Percentiles rank a stretch among this genome's conserved stretches.
Conservation (phyloP, 83 land plant genomes). For the Picea abies region DNA sequence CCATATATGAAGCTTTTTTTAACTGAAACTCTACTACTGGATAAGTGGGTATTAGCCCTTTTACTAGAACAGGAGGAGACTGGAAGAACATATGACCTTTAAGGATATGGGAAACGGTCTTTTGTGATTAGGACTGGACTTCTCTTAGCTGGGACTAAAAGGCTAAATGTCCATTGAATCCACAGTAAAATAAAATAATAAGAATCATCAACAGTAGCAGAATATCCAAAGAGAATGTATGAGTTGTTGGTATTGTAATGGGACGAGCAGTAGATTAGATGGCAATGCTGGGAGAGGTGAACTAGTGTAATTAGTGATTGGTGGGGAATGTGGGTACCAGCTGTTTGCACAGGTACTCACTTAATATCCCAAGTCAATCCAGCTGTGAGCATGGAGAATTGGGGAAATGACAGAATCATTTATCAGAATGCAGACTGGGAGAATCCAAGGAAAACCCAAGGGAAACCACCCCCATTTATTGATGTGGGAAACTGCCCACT, state of each 20-base stretch:
- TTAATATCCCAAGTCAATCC: not conserved
- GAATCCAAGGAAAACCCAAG: constrained; percentile 9
- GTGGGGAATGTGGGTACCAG: constrained; percentile 7
- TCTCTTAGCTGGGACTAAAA: not conserved
- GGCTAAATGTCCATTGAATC: not conserved
- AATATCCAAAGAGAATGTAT: not conserved
- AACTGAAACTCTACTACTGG: not conserved
- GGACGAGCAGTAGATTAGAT: not conserved
- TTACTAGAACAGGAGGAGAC: not conserved
- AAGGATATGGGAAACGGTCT: not conserved
- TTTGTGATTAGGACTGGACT: not conserved
- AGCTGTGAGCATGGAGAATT: constrained; percentile 15
- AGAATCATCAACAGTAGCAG: not conserved
- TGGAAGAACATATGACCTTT: not conserved
- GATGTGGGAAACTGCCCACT: not conserved
- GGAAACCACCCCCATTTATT: not conserved
- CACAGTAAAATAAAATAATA: not conserved
- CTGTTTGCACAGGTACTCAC: constrained; percentile 2
- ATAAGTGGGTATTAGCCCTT: not conserved
- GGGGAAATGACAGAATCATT: not conserved
- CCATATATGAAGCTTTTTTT: not conserved
- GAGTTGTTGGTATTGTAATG: constrained; percentile 7
- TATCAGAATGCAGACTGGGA: constrained; percentile 4
- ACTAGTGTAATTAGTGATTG: not conserved
- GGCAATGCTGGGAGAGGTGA: not conserved